Base-by-base conservation (phyloP, 1,139 yeast species). In the Zhuliangozyma blackwelliae region DNA sequence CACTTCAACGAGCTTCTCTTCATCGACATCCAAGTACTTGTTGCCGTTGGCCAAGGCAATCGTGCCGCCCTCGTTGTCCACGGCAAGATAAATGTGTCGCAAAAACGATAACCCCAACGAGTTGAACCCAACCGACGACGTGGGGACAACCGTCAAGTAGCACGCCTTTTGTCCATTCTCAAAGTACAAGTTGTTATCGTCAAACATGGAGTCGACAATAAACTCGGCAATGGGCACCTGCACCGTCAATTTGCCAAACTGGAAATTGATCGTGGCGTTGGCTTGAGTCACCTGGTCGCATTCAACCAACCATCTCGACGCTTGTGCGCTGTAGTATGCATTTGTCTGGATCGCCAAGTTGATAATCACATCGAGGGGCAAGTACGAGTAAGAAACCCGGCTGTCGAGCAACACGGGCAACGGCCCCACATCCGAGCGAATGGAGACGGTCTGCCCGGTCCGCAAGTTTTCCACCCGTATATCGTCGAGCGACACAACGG, bases 311-410 rank as follows among this genome's bases (percentile, higher is more conserved):
- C 95, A 86, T 20, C 73, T 46, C 19, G 63, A 65, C 7, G 69
- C 51, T 11, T 72, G 70, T 3, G 63, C 52, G 7, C 76, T 69
- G 55, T 77, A 86, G 44, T 70, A 74, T 0, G 95, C 95, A 49
- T 82, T 82, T 20, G 83, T 64, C 59, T 86, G 95, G 13, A 83
- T 66, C 0, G 95, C 92, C 29, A 87, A 58, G 48, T 77, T 77
- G 34, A 85, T 71, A 34, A 86, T 63, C 3, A 77, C 55, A 32
- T 73, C 69, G 35, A 75, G 61, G 0, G 95, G 95, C 33, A 86
- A 56, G 49, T 67, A 75, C 23, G 72, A 70, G 51, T 63, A 71
- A n/a, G 61, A 46, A 26, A 72, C 63, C 40, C 87, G 63, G 3
- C 86, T 63, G 51, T 85, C 92, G 22, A 86, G 53, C 9, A 84